Conservation (phyloP, 495 filamentous ascomycete species). For the Hypoxylon fuscum region DNA sequence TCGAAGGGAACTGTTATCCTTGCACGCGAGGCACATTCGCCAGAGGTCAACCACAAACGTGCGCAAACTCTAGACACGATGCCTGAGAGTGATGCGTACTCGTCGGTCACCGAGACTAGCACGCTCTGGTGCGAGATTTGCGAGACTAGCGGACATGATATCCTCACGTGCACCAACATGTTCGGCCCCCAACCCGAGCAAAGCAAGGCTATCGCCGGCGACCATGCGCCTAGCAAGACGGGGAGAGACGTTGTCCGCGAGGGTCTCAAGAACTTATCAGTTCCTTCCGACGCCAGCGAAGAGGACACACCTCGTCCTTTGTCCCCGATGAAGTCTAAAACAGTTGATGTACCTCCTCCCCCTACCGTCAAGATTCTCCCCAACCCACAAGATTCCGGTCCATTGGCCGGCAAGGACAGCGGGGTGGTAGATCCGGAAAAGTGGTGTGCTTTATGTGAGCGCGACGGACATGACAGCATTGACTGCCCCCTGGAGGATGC, state of each 20-base stretch:
- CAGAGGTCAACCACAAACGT: conserved; percentile 55
- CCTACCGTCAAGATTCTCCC: conserved; percentile 54
- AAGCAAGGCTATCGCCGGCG: conserved; percentile 32
- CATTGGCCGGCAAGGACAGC: conserved; percentile 82
- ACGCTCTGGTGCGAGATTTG: conserved; percentile 95
- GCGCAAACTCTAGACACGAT: conserved; percentile 62
- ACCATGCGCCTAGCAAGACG: conserved; percentile 32
- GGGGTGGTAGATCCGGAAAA: conserved; percentile 81
- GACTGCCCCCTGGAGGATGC: conserved; percentile 94
- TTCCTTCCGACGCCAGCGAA: conserved; percentile 43
- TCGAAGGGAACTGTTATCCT: conserved; percentile 67
- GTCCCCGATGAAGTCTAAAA: conserved; percentile 57
- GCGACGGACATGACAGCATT: conserved; percentile 94
- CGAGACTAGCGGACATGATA: conserved; percentile 92
- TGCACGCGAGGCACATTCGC: conserved; percentile 52
- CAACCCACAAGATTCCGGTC: conserved; percentile 73
- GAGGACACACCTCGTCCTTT: conserved; percentile 60
- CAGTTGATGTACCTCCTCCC: conserved; percentile 25
- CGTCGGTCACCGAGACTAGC: conserved; percentile 75
- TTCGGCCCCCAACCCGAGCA: conserved; percentile 64
- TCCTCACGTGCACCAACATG: conserved; percentile 91
- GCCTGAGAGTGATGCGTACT: conserved; percentile 77
- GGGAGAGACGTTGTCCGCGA: conserved; percentile 59
- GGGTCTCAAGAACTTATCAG: conserved; percentile 53
- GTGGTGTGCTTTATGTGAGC: conserved; percentile 98